These are phyloP conservation scores for Malus hybrid DNA, from an alignment of 331 rosid species.

Conservation along the genomic window DNA sequence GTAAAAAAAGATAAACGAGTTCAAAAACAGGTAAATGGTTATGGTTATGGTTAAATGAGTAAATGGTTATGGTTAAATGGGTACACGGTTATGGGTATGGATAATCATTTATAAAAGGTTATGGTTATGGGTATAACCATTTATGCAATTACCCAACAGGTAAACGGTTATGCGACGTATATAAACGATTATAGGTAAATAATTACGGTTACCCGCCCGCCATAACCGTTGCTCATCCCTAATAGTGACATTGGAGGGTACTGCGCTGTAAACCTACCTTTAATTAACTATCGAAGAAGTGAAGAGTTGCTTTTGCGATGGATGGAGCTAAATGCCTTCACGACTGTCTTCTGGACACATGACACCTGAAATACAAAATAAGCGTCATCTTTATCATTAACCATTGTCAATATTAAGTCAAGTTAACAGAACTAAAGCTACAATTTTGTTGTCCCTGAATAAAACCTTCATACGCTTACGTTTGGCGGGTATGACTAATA, in stretches of 20 bases:
- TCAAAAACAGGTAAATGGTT: too few relatives aligned
- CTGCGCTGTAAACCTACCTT: slow-evolving; percentile 72
- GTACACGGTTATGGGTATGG: too few relatives aligned
- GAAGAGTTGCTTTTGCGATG: slow-evolving; percentile 83
- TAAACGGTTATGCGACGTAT: too few relatives aligned
- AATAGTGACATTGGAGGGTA: slow-evolving; percentile 92
- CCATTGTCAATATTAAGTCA: background rate
- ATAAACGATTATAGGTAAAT: too few relatives aligned
- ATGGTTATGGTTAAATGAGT: too few relatives aligned
- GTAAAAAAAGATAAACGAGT: too few relatives aligned
- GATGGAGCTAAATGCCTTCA: slow-evolving; percentile 97
- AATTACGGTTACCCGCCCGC: too few relatives aligned
- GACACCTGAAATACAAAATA: background rate
- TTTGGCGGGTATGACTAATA: background rate
- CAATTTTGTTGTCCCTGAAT: background rate
- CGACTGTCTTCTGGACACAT: slow-evolving; percentile 85
- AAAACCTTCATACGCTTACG: background rate
- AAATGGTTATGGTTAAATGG: too few relatives aligned
- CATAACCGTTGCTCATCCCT: too few relatives aligned
- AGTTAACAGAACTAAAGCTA: background rate
- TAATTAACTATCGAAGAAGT: slow-evolving; percentile 66
- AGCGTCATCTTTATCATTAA: background rate
- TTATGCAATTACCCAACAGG: too few relatives aligned
- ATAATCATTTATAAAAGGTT: too few relatives aligned
- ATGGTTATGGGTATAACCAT: too few relatives aligned